Base-by-base conservation (phyloP, 768 basidiomycete species). In the Dacryopinax spathularia region DNA sequence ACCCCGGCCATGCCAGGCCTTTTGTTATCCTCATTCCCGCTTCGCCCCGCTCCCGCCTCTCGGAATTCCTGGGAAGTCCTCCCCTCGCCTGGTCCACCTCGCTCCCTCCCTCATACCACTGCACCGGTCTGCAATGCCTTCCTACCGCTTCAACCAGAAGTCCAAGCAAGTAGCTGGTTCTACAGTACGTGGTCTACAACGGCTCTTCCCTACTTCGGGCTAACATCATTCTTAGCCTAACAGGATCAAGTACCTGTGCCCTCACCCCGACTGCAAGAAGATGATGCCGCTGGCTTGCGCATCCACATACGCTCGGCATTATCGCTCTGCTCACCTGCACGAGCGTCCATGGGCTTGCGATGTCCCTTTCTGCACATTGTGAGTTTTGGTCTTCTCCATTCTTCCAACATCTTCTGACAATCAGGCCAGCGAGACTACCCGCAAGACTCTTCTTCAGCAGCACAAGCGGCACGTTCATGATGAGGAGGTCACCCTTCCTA, bases 111-210 rank as follows among this genome's bases (percentile, higher is more conserved):
- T n/a, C 13, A 56, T 56, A 13, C 13, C 39, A 18, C 18, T 56
- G 48, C 48, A 56, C 48, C 25, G 48, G 48, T 56, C 48, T 56
- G 48, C 48, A 56, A 56, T 56, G 48, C 48, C 48, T 56, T 56
- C 48, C 48, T 31, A 56, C 48, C 48, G 48, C 29, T 56, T 31
- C 29, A 13, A 56, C 18, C 48, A 56, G 48, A 56, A 56, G 48
- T 15, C 10, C 25, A 25, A 31, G 48, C 20, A 13, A 13, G 48
- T 56, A 56, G 48, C 48, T 56, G 48, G 48, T 29, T 56, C 48
- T 56, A 56, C 48, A 13, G 48, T 56, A 56, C 25, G 48, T 31
- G 22, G 31, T 56, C 48, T 31, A n/a, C n/a, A n/a, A n/a, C n/a
- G n/a, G n/a, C 48, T 56, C 48, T 29, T 31, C 6, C 5, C 48